These are phyloP conservation scores for Peronospora destructor DNA, from an alignment of 352 stramenopile genomes.

Conservation along the genomic window DNA sequence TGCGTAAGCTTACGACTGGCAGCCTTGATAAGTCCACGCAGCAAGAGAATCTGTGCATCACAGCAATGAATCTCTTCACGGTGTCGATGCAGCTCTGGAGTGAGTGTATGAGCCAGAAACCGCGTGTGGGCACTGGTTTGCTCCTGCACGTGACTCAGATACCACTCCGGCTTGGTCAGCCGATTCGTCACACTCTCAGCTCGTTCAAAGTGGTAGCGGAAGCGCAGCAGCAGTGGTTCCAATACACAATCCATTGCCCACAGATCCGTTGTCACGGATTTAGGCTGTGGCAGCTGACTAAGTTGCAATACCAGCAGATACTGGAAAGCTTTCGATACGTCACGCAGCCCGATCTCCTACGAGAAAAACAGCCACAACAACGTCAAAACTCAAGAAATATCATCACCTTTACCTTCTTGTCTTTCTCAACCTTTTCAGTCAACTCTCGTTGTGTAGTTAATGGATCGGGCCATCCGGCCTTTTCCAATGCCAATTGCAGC, in stretches of 20 bases:
- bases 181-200: constrained; percentile 59
- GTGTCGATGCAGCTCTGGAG: constrained; percentile 43
- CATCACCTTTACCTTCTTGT: no score
- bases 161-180: constrained; percentile 72
- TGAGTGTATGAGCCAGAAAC: constrained; percentile 40
- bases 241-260: constrained; percentile 66
- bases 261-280: constrained; percentile 23
- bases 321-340: constrained; percentile 37
- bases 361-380: constrained; percentile 2
- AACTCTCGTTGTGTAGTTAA: constrained; percentile 29
- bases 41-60: constrained; percentile 54
- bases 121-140: constrained; percentile 40
- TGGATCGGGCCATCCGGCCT: constrained; percentile 43
- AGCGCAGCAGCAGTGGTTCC: constrained; percentile 48
- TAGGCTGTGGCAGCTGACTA: constrained; percentile 26
- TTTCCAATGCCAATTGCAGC: constrained; percentile 36
- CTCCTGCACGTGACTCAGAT: constrained; percentile 50
- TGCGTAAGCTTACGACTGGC: constrained; percentile 43
- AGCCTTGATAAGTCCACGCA: constrained; percentile 40
- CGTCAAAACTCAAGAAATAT: constrained; percentile 2
- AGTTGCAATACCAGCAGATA: constrained; percentile 58
- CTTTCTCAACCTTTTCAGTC: constrained; percentile 22
- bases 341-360: constrained; percentile 23
- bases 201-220: constrained; percentile 73
- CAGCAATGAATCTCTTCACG: constrained; percentile 39